phyloP scores from a whole-genome alignment of 176 grass and related monocot genomes.

The Oryza meyeriana region DNA sequence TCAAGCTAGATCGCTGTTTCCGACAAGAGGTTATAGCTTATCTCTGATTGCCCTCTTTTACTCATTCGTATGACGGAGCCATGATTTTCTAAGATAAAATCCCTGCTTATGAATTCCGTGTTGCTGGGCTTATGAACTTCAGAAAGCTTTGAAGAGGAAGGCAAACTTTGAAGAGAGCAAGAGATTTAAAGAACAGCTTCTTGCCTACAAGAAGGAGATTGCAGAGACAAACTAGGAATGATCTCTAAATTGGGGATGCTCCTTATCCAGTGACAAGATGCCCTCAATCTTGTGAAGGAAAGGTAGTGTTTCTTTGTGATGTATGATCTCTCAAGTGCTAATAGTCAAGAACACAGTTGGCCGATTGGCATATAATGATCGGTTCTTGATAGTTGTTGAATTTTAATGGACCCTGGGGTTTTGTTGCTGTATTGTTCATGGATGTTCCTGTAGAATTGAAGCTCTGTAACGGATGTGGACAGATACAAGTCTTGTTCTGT shows the following conservation, averaged over 20 bases:
- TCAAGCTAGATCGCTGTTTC: constrained; percentile 77
- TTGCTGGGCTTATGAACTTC: constrained; percentile 18
- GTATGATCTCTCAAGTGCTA: background rate
- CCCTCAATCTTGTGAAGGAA: background rate
- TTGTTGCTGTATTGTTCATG: background rate
- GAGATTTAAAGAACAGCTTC: constrained; percentile 70
- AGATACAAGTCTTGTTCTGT: background rate
- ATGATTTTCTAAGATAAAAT: background rate
- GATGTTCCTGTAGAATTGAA: background rate
- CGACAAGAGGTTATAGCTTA: constrained; percentile 45
- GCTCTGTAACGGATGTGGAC: background rate
- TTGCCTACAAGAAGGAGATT: constrained; percentile 68
- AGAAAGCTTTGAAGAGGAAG: constrained; percentile 79
- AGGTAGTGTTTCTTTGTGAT: background rate
- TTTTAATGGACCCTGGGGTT: background rate
- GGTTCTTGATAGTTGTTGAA: background rate
- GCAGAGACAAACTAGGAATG: constrained; percentile 40
- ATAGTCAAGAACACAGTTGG: background rate
- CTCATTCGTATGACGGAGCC: background rate
- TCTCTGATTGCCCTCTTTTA: background rate
- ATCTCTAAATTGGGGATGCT: background rate
- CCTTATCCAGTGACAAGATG: background rate
- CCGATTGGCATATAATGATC: background rate
- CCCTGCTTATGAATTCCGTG: background rate
- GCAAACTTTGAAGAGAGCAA: constrained; percentile 74